Evolutionary conservation across 148 eudicot genomes (phyloP).

Genomic region (Cornus florida): DNA sequence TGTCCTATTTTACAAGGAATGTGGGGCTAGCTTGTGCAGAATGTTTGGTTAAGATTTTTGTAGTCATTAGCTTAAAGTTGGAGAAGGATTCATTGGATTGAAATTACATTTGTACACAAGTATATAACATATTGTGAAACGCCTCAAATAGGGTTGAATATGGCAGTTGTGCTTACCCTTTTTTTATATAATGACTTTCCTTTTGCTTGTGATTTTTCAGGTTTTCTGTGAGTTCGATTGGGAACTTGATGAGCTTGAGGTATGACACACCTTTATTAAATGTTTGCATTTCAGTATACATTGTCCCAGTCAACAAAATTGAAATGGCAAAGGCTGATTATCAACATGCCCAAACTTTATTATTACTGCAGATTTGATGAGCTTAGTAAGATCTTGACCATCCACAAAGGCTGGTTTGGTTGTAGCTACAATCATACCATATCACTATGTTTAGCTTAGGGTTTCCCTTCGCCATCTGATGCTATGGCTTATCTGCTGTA

Average conservation of each 20-base stretch:
- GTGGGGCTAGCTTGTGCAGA: background rate
- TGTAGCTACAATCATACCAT: background rate
- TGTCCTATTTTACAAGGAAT: background rate
- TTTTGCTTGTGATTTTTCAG: slow-evolving; percentile 39
- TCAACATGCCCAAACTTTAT: background rate
- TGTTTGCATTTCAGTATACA: background rate
- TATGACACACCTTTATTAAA: slow-evolving; percentile 17
- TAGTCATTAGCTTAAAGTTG: background rate
- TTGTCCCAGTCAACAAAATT: background rate
- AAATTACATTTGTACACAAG: no score
- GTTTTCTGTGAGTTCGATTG: slow-evolving; percentile 87
- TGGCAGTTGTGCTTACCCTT: background rate
- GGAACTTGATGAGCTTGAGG: slow-evolving; percentile 96
- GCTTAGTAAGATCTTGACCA: background rate
- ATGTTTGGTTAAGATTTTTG: background rate
- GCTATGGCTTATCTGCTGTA: background rate
- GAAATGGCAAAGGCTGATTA: background rate
- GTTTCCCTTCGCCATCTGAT: background rate
- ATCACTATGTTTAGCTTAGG: background rate
- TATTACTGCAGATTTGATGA: background rate
- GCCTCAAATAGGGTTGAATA: background rate
- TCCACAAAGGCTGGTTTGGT: background rate
- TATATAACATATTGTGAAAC: no score
- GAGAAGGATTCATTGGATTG: no score
- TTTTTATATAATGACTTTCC: background rate